Conservation (phyloP, 1,284 basidiomycete species). For the Ceratobasidium papillatum region DNA sequence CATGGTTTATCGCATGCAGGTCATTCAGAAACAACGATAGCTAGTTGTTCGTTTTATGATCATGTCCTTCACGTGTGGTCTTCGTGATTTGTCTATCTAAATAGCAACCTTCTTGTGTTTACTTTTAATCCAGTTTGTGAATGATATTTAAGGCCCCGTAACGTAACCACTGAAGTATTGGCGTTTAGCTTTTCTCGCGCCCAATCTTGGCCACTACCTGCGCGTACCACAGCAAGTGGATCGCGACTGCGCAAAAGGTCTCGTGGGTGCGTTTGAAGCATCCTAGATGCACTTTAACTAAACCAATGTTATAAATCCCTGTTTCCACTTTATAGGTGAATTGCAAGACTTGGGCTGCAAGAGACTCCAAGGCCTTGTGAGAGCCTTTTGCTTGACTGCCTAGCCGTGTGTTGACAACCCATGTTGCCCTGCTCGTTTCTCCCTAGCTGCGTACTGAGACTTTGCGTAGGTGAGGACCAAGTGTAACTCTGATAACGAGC, state of each 20-base stretch:
- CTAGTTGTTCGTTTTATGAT: constrained; percentile 97
- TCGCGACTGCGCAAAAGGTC: not conserved
- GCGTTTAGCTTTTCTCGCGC: constrained; percentile 1
- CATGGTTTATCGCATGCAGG: constrained; percentile 52
- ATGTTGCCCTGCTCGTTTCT: not conserved
- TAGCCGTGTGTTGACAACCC: not conserved
- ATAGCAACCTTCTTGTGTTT: not conserved
- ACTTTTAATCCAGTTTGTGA: no score
- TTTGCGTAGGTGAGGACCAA: not conserved
- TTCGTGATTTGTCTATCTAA: not conserved
- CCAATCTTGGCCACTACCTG: not conserved
- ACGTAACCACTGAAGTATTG: constrained; percentile 15
- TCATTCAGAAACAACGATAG: constrained; percentile 64
- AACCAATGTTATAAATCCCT: not conserved
- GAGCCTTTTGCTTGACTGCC: not conserved
- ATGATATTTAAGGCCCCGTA: no score
- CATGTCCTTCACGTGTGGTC: constrained; percentile 84
- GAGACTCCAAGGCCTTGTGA: not conserved
- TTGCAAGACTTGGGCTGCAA: not conserved
- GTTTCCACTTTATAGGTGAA: not conserved
- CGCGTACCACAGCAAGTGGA: not conserved
- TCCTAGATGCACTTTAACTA: not conserved
- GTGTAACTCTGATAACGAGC: not conserved
- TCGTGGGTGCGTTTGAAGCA: not conserved
- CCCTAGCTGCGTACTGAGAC: not conserved